Percentiles rank a stretch among this genome's conserved stretches.
These are phyloP conservation scores for Gossypium aridum DNA, from an alignment of 441 rosid genomes.

Conservation along the genomic window DNA sequence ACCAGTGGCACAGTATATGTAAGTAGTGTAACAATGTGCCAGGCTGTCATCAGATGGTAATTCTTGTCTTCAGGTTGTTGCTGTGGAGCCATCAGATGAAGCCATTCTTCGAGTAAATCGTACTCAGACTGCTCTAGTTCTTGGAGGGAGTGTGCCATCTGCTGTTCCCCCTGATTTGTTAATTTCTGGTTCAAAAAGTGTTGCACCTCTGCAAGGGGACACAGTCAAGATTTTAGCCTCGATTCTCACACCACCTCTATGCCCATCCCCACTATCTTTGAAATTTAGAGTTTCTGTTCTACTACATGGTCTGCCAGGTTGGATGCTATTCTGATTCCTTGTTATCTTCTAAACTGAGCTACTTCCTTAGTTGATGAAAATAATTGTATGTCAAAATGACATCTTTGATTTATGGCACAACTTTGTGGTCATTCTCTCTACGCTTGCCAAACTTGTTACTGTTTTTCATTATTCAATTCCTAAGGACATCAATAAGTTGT, in stretches of 20 bases:
- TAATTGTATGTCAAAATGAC: background rate
- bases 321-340: constrained; percentile 13
- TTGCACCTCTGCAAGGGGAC: constrained; percentile 59
- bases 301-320: constrained; percentile 72
- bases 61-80: constrained; percentile 59
- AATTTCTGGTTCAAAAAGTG: constrained; percentile 39
- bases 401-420: constrained; percentile 5
- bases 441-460: background rate
- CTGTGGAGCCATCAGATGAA: constrained; percentile 88
- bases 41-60: constrained; percentile 19
- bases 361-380: background rate
- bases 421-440: background rate
- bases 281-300: constrained; percentile 88
- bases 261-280: constrained; percentile 73
- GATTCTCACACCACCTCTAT: constrained; percentile 71
- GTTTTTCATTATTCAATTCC: background rate
- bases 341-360: background rate
- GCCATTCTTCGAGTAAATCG: constrained; percentile 63
- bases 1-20: background rate
- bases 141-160: constrained; percentile 77
- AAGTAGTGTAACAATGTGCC: constrained; percentile 6
- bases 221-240: constrained; percentile 65
- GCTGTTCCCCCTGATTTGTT: constrained; percentile 76
- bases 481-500: background rate
- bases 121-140: constrained; percentile 86